Evolutionary conservation across 768 basidiomycete genomes (phyloP).

Genomic region (Collybia sordida): DNA sequence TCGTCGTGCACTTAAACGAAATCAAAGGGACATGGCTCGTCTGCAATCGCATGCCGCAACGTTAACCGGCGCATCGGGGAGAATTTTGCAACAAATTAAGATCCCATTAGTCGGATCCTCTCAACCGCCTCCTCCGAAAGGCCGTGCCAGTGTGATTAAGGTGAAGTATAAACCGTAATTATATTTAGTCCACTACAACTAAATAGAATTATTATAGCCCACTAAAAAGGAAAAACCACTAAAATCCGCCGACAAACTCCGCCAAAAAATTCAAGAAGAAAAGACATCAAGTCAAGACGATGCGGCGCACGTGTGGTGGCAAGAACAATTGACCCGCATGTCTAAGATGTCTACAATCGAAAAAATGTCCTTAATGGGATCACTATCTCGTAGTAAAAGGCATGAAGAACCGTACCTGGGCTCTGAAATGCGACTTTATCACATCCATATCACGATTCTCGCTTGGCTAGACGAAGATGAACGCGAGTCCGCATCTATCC

Average conservation of each 20-base stretch:
- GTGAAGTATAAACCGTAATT: not conserved
- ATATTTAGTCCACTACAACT: not conserved
- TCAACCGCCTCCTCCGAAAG: not conserved
- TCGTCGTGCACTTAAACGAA: conserved; percentile 31
- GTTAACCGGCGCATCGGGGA: conserved; percentile 62
- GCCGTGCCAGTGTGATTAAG: not conserved
- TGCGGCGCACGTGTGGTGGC: conserved; percentile 52
- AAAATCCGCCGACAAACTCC: conserved; percentile 26
- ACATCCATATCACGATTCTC: conserved; percentile 48
- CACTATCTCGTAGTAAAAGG: conserved; percentile 45
- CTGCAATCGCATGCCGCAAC: conserved; percentile 62
- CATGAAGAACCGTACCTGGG: conserved; percentile 41
- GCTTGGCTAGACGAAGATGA: conserved; percentile 51
- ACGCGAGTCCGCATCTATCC: conserved; percentile 31
- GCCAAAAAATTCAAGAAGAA: conserved; percentile 42
- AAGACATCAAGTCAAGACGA: conserved; percentile 41
- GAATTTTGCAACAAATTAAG: conserved; percentile 47
- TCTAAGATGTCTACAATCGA: conserved; percentile 28
- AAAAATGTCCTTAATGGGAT: conserved; percentile 31
- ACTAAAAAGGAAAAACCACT: conserved; percentile 14
- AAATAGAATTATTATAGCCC: conserved; percentile 3
- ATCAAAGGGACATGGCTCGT: conserved; percentile 59
- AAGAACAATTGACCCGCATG: conserved; percentile 41
- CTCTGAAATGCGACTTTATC: conserved; percentile 52
- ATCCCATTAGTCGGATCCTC: conserved; percentile 41